phyloP scores from a whole-genome alignment of 2,329 filamentous ascomycete genomes.

The Pseudogymnoascus sp. region DNA sequence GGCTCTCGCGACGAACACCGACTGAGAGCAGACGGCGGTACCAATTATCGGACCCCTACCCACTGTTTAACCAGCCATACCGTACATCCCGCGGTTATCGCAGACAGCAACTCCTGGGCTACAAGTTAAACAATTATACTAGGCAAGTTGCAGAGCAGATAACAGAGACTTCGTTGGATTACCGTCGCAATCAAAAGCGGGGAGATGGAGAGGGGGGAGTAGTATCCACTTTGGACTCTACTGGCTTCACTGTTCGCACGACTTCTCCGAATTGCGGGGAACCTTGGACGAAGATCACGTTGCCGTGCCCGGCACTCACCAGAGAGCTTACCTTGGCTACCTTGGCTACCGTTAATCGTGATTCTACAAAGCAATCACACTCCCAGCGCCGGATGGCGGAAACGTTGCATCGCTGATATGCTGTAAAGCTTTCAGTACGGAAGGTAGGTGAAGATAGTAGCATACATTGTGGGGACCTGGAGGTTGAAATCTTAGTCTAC shows the following conservation, averaged over 20 bases:
- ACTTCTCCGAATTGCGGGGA: neutral
- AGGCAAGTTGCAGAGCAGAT: neutral
- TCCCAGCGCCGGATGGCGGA: neutral
- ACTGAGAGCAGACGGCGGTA: neutral
- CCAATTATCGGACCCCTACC: neutral
- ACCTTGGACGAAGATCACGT: neutral
- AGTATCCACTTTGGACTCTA: neutral
- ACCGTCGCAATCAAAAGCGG: neutral
- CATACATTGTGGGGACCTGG: neutral
- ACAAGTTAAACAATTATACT: neutral
- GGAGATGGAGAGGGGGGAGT: neutral
- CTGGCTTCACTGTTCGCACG: neutral
- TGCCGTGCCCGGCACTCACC: neutral
- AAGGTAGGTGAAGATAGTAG: neutral
- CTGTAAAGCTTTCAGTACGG: neutral
- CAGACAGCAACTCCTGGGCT: neutral
- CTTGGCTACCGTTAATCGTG: neutral
- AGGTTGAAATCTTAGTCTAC: neutral
- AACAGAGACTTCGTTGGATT: neutral
- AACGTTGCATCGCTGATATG: neutral
- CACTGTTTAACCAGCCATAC: neutral
- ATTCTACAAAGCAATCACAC: neutral
- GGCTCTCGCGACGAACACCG: neutral
- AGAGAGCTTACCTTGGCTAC: neutral
- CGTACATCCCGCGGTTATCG: neutral